Base-by-base conservation (phyloP, 257 asterid genomes). In the Nicotiana sylvestris region DNA sequence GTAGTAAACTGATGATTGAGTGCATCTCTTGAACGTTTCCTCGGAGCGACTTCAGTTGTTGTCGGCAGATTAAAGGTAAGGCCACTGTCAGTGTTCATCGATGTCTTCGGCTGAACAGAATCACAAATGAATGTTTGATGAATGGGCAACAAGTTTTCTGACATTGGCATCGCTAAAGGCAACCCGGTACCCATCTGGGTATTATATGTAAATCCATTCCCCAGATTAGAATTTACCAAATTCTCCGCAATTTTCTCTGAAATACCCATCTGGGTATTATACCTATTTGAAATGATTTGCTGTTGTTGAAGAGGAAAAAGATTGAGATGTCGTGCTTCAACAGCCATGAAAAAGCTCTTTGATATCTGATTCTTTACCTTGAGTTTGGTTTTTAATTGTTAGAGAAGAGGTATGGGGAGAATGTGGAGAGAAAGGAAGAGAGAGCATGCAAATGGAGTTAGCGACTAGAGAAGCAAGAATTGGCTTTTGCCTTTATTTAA, bases 251-350 rank as follows among this genome's bases (percentile, higher is more conserved):
- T 43, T 9, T 43, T 43, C 51, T 43, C 51, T 43, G 51, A 9
- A 9, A 43, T 12, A 10, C 51, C 51, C 51, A 43, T 43, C 51
- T 43, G 51, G 51, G 51, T 43, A 43, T 43, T 43, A 43, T 8
- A 43, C 78, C 58, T 70, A 9, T 60, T 11, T 62, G 68, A 62
- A 15, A 64, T 64, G 69, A 64, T 64, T 9, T 27, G 18, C 15
- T 49, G 79, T 49, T 49, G 82, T 25, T 87, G 90, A 0, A 87
- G 77, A 7, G 89, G 83, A 5, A 89, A 84, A 55, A 81, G 90
- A 84, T 88, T 86, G 80, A 81, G 87, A 87, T 90, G 91, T 82
- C 86, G 90, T 35, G 97, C 95, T 85, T 93, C 97, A 83, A 92
- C 92, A 1, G 94, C 92, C 97, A 93, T 93, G 56, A 32, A 66